Percentiles rank a stretch among this genome's conserved stretches.
phyloP scores from a whole-genome alignment of 2,329 filamentous ascomycete species.

The Coniochaeta prunicola region DNA sequence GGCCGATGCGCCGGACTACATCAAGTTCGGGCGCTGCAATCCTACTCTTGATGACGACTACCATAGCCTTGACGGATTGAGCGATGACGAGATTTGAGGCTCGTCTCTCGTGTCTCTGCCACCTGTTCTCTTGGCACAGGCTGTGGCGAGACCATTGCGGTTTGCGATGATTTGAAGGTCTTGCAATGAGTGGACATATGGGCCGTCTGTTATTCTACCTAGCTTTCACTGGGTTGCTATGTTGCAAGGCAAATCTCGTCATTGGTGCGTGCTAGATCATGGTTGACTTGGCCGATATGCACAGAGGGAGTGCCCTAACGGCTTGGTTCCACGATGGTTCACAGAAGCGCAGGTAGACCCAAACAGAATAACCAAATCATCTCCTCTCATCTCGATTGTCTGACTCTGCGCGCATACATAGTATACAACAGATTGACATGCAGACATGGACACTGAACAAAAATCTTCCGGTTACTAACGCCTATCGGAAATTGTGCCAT shows the following conservation, averaged over 20 bases:
- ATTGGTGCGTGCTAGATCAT: background rate
- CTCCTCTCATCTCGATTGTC: background rate
- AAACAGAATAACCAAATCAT: background rate
- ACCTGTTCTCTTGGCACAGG: background rate
- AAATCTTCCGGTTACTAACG: no score
- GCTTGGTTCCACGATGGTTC: background rate
- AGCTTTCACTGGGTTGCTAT: background rate
- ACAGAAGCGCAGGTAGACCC: background rate
- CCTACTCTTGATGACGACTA: background rate
- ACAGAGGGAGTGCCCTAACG: background rate
- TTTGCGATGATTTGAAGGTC: background rate
- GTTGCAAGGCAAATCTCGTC: background rate
- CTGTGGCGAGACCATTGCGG: background rate
- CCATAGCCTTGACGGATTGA: background rate
- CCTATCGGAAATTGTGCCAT: no score
- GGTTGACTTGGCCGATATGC: background rate
- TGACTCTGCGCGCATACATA: background rate
- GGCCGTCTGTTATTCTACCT: background rate
- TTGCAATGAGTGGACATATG: background rate
- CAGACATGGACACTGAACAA: background rate
- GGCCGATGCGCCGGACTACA: slow-evolving; percentile 7
- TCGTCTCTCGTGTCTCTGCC: background rate
- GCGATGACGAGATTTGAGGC: background rate
- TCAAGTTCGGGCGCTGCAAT: background rate
- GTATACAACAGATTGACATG: background rate